A percentile compares a stretch with the other conserved stretches of the same genome.
These are phyloP conservation scores for Scheffersomyces coipomensis DNA, from an alignment of 805 yeast genomes.

Conservation along the genomic window DNA sequence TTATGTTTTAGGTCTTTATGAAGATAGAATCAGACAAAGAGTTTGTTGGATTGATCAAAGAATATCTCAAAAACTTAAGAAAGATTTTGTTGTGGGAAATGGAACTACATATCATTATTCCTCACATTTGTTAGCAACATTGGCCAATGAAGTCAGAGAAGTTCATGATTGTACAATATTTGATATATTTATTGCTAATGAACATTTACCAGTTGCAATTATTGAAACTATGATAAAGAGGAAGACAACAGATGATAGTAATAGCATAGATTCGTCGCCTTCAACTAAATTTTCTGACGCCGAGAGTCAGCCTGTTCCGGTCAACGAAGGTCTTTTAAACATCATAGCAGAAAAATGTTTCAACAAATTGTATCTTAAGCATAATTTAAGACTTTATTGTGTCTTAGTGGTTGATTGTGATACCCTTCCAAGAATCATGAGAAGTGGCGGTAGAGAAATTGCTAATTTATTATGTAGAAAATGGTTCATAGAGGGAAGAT, in stretches of 20 bases:
- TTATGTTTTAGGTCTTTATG: conserved; percentile 84
- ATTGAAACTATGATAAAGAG: conserved; percentile 64
- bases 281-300: conserved; percentile 4
- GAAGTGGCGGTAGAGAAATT: conserved; percentile 86
- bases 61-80: conserved; percentile 23
- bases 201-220: conserved; percentile 79
- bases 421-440: conserved; percentile 75
- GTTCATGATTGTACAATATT: conserved; percentile 90
- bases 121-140: conserved; percentile 79
- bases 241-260: conserved; percentile 31
- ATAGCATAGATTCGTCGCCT: conserved; percentile 8
- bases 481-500: conserved; percentile 72
- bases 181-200: conserved; percentile 76
- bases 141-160: conserved; percentile 76
- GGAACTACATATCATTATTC: conserved; percentile 72
- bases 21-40: conserved; percentile 83
- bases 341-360: conserved; percentile 44
- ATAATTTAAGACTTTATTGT: conserved; percentile 77
- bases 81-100: conserved; percentile 32
- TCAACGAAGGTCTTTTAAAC: conserved; percentile 42
- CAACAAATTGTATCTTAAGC: conserved; percentile 45
- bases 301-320: conserved; percentile 35
- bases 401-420: conserved; percentile 78
- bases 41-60: conserved; percentile 63
- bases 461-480: conserved; percentile 86